phyloP scores from a whole-genome alignment of 2,329 filamentous ascomycete genomes.

The Microdochium nivale region DNA sequence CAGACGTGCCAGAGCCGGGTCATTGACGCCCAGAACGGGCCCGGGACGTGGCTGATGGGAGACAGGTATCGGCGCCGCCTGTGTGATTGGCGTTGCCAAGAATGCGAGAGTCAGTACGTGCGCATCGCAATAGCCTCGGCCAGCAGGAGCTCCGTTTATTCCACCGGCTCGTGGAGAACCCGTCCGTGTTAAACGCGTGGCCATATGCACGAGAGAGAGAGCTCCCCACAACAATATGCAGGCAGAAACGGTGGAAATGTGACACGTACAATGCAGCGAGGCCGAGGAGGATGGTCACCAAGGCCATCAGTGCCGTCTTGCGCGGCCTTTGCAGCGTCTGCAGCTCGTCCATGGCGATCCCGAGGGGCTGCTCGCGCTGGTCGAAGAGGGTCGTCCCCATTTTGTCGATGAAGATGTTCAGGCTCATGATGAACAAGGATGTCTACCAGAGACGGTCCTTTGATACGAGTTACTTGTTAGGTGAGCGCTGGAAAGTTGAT shows the following conservation, averaged over 20 bases:
- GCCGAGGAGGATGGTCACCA: background rate
- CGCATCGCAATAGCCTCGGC: too few relatives aligned
- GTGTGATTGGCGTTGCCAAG: background rate
- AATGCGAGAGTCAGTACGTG: too few relatives aligned
- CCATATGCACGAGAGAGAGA: too few relatives aligned
- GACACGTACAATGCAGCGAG: background rate
- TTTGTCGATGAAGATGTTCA: background rate
- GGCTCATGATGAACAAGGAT: background rate
- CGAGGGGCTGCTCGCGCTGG: background rate
- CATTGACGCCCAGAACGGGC: slow-evolving; percentile 3
- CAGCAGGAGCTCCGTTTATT: too few relatives aligned
- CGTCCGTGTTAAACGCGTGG: too few relatives aligned
- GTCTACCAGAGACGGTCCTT: background rate
- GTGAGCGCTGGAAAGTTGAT: background rate
- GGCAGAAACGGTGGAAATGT: background rate
- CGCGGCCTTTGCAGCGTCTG: background rate
- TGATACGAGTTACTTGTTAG: background rate
- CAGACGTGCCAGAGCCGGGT: slow-evolving; percentile 6
- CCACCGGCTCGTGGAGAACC: too few relatives aligned
- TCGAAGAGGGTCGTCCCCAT: background rate
- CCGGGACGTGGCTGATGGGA: slow-evolving; percentile 4
- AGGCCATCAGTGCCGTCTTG: background rate
- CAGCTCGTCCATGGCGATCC: background rate
- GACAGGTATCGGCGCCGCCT: slow-evolving; percentile 2
- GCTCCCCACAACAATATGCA: background rate